Percentiles rank a stretch among this genome's conserved stretches.
phyloP scores from a whole-genome alignment of 306 rosid genomes.

The Prunus kanzakura region DNA sequence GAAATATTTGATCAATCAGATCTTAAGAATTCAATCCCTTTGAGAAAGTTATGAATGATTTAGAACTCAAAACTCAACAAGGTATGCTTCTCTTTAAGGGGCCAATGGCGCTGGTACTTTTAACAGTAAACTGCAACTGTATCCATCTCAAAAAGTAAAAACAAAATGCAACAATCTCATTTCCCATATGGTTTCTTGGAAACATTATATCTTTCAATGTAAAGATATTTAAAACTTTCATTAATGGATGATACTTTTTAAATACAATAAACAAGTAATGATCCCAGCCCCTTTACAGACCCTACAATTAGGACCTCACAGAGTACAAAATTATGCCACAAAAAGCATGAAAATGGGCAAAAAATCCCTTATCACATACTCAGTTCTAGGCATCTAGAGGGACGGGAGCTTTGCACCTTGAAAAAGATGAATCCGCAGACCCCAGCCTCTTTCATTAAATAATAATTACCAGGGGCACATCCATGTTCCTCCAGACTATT shows the following conservation, averaged over 20 bases:
- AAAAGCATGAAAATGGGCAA: slow-evolving; percentile 30
- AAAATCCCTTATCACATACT: slow-evolving; percentile 21
- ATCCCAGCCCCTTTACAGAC: slow-evolving; percentile 43
- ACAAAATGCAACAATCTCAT: background rate
- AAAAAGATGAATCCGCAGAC: slow-evolving; percentile 34
- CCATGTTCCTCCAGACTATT: slow-evolving; percentile 42
- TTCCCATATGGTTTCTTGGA: background rate
- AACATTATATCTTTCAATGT: background rate
- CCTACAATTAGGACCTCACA: slow-evolving; percentile 31
- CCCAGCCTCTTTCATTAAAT: slow-evolving; percentile 41
- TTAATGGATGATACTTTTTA: slow-evolving; percentile 14
- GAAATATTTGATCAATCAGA: background rate
- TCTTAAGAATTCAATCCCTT: background rate
- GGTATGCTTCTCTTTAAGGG: background rate
- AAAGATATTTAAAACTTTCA: slow-evolving; percentile 21
- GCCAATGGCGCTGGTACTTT: background rate
- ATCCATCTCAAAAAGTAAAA: background rate
- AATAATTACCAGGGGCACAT: slow-evolving; percentile 32
- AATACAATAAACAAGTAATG: slow-evolving; percentile 30
- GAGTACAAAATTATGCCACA: slow-evolving; percentile 30
- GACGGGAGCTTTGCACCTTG: slow-evolving; percentile 28
- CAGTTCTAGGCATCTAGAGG: slow-evolving; percentile 30
- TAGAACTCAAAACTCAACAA: background rate
- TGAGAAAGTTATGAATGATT: background rate
- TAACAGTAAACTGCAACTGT: background rate